A percentile compares a stretch with the other conserved stretches of the same genome.
Evolutionary conservation across 345 rosid species (phyloP).

Genomic region (Litchi chinensis): DNA sequence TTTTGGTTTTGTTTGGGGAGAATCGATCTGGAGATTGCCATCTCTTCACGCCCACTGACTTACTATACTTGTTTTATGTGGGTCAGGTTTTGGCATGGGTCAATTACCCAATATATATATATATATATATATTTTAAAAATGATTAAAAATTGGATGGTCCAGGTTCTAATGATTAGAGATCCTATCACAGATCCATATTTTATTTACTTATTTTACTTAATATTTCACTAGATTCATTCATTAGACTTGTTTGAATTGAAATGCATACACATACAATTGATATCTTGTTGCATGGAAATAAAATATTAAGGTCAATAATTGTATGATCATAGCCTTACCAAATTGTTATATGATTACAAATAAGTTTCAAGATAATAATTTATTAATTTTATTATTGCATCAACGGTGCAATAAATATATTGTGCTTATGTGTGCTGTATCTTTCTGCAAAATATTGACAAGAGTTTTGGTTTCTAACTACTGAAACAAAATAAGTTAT

Average conservation of each 20-base stretch:
- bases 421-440: too few species aligned
- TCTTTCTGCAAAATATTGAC: not conserved
- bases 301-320: not conserved
- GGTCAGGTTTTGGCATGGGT: constrained; percentile 11
- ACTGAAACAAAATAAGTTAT: not conserved
- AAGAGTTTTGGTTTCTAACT: too few species aligned
- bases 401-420: too few species aligned
- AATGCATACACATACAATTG: not conserved
- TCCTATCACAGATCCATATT: not conserved
- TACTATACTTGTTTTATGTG: not conserved
- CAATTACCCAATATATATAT: too few species aligned
- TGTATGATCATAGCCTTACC: not conserved
- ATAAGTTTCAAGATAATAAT: not conserved
- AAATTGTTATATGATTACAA: too few species aligned
- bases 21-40: constrained; percentile 11
- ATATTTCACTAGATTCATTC: not conserved
- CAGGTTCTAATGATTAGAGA: constrained; percentile 14
- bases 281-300: not conserved
- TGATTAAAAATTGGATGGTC: not conserved
- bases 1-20: not conserved
- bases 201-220: not conserved
- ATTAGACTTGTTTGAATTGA: not conserved
- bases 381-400: too few species aligned
- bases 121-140: too few species aligned
- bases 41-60: constrained; percentile 7